Evolutionary conservation across 2,329 filamentous ascomycete species (phyloP), one percentile per base, ranked within the genome.

Genomic region (Fusarium veterinarium): DNA sequence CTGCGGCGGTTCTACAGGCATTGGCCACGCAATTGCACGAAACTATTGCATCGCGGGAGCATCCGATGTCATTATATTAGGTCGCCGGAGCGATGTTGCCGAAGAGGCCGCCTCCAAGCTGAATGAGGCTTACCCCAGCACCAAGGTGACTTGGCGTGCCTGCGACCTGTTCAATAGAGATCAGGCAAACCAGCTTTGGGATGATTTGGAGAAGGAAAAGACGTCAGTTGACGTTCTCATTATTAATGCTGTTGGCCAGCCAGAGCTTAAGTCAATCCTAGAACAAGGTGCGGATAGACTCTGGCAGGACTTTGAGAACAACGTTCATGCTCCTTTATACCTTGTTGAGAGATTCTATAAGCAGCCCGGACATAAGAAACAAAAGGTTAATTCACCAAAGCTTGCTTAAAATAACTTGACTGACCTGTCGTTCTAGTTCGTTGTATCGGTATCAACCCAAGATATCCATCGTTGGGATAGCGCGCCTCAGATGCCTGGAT

Each of bases 1-100:
- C 77, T 91, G 90, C 2, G 92, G 92, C 44, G 90, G 87, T n/a
- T 88, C 88, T 1, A 86, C 85, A 0, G 91, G 91, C 33, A 90
- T 94, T 51, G 92, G 91, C 2, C 88, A 89, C 62, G 88, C 89
- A 1, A 87, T 92, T 19, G 91, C 91, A 6, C 84, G 86, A 52
- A 83, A 90, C 51, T 93, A 86, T 70, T 79, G 81, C 14, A 63
- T 74, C 3, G 86, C 86, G 0, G 79, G 79, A 0, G 83, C 84
- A 12, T 58, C 77, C 5, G 76, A 72, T 2, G 76, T 87, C 31
- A 80, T 83, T 14, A 77, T 88, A 42, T 64, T 82, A 2, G 83
- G 80, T 12, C 74, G 72, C 23, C 67, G 74, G 6, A 8, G 41
- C 8, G 60, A 73, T 6, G 37, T 76, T 17, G 51, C 67, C 0